A percentile compares a stretch with the other conserved stretches of the same genome.
Evolutionary conservation across 345 rosid genomes (phyloP).

Genomic region (Bruguiera parviflora): DNA sequence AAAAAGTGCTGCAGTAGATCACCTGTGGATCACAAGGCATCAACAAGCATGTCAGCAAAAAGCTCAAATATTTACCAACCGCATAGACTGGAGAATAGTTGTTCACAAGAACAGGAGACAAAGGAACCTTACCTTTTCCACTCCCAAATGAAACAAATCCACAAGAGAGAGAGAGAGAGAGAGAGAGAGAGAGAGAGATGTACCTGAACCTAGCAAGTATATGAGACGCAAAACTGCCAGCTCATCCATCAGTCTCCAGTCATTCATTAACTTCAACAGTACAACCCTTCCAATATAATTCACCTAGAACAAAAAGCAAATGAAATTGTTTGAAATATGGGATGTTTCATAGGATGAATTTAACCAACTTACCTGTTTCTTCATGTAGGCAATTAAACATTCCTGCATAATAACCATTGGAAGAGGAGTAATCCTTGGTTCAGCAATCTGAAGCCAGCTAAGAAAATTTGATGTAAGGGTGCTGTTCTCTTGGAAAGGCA

Average conservation of each 20-base stretch:
- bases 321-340: not conserved
- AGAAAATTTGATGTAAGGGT: constrained; percentile 79
- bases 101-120: constrained; percentile 15
- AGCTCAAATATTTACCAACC: constrained; percentile 4
- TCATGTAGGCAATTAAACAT: constrained; percentile 64
- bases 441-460: constrained; percentile 59
- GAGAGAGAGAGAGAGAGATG: not conserved
- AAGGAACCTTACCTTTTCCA: not conserved
- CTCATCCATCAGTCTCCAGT: constrained; percentile 95
- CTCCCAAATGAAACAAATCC: not conserved
- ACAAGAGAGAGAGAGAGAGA: too few species aligned
- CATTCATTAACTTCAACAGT: constrained; percentile 81
- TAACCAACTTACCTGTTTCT: constrained; percentile 63
- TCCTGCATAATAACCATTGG: constrained; percentile 85
- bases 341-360: constrained; percentile 12
- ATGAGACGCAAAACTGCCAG: constrained; percentile 94
- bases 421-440: constrained; percentile 60
- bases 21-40: constrained; percentile 46
- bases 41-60: constrained; percentile 20
- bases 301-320: constrained; percentile 37
- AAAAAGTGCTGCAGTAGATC: constrained; percentile 94
- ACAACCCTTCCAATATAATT: constrained; percentile 69
- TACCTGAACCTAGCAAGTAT: constrained; percentile 96
- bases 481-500: constrained; percentile 88
- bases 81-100: constrained; percentile 10